These are phyloP conservation scores for Eimeria tenella DNA, from an alignment of 169 alveolate species.

Conservation along the genomic window DNA sequence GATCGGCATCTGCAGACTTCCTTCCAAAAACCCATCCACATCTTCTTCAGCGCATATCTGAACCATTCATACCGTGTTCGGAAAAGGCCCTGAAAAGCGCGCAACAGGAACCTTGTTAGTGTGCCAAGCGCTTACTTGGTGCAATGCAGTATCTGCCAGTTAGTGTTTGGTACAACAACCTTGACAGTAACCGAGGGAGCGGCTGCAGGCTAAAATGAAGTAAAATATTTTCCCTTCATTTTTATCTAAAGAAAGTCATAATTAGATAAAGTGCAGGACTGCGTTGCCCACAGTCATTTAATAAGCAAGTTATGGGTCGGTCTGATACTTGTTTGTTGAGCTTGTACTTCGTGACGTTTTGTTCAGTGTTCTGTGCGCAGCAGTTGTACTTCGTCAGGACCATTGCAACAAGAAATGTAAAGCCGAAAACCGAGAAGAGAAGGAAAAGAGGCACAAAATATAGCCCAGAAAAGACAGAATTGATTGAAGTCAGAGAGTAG, in stretches of 20 bases:
- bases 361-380: slow-evolving; percentile 57
- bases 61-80: slow-evolving; percentile 58
- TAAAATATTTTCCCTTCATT: no score
- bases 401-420: slow-evolving; percentile 51
- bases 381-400: slow-evolving; percentile 53
- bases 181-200: no score
- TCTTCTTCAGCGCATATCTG: neutral
- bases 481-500: slow-evolving; percentile 25
- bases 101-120: neutral
- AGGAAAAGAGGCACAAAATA: slow-evolving; percentile 67
- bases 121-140: no score
- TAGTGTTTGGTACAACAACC: no score
- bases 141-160: no score
- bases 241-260: no score
- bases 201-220: no score
- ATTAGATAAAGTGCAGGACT: no score
- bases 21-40: slow-evolving; percentile 29
- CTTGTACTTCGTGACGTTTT: slow-evolving; percentile 42
- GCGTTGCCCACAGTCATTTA: neutral
- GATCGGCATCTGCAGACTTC: slow-evolving; percentile 30
- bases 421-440: slow-evolving; percentile 44
- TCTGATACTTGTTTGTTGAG: slow-evolving; percentile 24
- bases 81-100: slow-evolving; percentile 22
- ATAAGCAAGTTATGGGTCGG: neutral
- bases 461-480: slow-evolving; percentile 26